Conservation (phyloP, 2,329 filamentous ascomycete species). For the Mariannaea elegans region DNA sequence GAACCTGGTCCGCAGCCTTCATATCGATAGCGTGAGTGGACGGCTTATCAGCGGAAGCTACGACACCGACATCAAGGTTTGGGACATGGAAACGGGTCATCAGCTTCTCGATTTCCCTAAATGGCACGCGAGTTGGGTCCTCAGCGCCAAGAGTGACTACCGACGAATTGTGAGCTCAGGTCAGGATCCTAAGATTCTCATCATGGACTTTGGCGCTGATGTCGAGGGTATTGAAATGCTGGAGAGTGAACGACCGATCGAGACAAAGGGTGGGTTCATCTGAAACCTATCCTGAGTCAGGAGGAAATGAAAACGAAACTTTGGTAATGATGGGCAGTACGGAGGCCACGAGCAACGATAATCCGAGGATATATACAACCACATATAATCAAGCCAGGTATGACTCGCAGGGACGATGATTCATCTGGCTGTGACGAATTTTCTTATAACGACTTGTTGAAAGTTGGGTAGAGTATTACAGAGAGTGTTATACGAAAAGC, state of each 20-base stretch:
- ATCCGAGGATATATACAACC: conserved; percentile 12
- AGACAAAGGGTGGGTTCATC: conserved; percentile 37
- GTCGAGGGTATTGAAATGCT: conserved; percentile 67
- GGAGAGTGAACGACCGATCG: conserved; percentile 51
- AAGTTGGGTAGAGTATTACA: conserved; percentile 30
- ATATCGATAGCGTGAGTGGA: conserved; percentile 87
- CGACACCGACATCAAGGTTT: conserved; percentile 95
- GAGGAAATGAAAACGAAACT: background rate
- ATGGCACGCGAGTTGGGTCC: conserved; percentile 96
- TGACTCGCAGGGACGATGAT: conserved; percentile 19
- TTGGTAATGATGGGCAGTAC: background rate
- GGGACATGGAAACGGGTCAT: conserved; percentile 82
- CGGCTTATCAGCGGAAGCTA: conserved; percentile 93
- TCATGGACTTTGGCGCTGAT: conserved; percentile 87
- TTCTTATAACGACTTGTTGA: conserved; percentile 31
- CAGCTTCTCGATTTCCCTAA: conserved; percentile 87
- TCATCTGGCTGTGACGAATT: conserved; percentile 21
- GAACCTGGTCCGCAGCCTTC: conserved; percentile 86
- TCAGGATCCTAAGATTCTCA: conserved; percentile 89
- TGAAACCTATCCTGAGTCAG: conserved; percentile 23
- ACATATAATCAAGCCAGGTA: conserved; percentile 14
- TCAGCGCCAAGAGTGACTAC: conserved; percentile 96
- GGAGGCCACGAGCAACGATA: conserved; percentile 16
- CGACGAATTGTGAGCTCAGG: conserved; percentile 93
- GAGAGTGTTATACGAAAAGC: conserved; percentile 16